Percentiles rank a stretch among this genome's conserved stretches.
These are phyloP conservation scores for Atkinsonella texensis DNA, from an alignment of 2,329 filamentous ascomycete species.

Conservation along the genomic window DNA sequence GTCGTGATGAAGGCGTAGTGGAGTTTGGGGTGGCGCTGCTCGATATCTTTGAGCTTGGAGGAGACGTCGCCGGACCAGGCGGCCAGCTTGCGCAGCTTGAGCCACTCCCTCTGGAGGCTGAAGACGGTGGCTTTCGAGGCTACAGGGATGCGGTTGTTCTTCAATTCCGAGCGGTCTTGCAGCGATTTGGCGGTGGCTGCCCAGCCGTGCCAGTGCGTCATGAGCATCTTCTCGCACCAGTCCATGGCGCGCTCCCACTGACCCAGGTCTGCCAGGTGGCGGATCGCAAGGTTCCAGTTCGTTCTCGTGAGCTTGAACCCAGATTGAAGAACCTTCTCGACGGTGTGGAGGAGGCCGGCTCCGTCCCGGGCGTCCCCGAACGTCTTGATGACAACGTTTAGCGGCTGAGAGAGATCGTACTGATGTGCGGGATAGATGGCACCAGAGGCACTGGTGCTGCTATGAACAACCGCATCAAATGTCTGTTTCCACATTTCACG, in stretches of 20 bases:
- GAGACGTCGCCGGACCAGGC: constrained; percentile 36
- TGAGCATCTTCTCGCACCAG: constrained; percentile 65
- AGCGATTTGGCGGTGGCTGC: constrained; percentile 10
- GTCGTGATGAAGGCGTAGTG: constrained; percentile 27
- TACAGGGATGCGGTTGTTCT: constrained; percentile 20
- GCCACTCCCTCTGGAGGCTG: constrained; percentile 36
- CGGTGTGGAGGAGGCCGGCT: constrained; percentile 33
- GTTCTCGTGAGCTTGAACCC: constrained; percentile 66
- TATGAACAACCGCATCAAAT: constrained; percentile 37
- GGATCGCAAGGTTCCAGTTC: constrained; percentile 73
- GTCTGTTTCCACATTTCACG: constrained; percentile 54
- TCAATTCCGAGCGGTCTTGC: constrained; percentile 26
- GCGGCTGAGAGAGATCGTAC: constrained; percentile 38
- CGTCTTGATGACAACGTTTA: constrained; percentile 37
- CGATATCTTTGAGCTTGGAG: constrained; percentile 25
- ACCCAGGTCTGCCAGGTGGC: constrained; percentile 49
- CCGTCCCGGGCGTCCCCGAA: constrained; percentile 28
- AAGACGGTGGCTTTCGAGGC: constrained; percentile 31
- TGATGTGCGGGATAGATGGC: constrained; percentile 35
- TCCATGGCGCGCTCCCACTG: constrained; percentile 56
- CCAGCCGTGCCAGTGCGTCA: constrained; percentile 73
- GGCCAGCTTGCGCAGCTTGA: constrained; percentile 34
- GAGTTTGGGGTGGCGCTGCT: constrained; percentile 26
- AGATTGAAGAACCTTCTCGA: constrained; percentile 43
- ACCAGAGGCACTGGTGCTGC: constrained; percentile 12